These are phyloP conservation scores for Raphidocelis subcapitata DNA, from an alignment of 139 green algal genomes.

Conservation along the genomic window DNA sequence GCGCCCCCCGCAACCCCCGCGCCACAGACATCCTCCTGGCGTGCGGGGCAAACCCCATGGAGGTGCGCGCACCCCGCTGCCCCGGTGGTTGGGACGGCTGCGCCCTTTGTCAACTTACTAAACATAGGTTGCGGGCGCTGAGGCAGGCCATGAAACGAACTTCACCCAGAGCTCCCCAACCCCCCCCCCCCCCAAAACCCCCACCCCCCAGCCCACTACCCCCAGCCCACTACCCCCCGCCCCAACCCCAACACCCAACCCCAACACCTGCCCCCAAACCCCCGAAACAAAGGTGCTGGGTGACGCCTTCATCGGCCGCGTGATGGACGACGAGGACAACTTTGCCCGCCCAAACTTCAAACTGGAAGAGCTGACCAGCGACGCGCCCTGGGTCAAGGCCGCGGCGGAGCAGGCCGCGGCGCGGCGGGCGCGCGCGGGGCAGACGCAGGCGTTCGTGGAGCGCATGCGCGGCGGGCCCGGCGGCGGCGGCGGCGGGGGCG, in stretches of 20 bases:
- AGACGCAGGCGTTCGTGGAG: constrained; percentile 13
- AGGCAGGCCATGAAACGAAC: not conserved
- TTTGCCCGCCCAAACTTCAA: constrained; percentile 77
- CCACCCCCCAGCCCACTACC: not conserved
- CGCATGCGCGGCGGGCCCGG: not conserved
- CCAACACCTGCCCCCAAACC: too few relatives aligned
- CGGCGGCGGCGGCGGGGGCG: constrained; percentile 22
- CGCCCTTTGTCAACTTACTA: not conserved
- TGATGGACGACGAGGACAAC: constrained; percentile 84
- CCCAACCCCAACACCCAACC: not conserved
- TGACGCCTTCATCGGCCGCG: constrained; percentile 80
- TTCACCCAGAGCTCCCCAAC: not conserved
- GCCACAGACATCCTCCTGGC: constrained; percentile 67
- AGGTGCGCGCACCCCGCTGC: constrained; percentile 7
- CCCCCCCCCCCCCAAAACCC: too few relatives aligned
- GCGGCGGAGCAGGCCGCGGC: constrained; percentile 34
- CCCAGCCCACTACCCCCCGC: not conserved
- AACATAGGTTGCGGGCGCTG: not conserved
- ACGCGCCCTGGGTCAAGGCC: constrained; percentile 60
- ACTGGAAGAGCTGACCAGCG: constrained; percentile 59
- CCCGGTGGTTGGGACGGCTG: not conserved
- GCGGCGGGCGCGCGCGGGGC: constrained; percentile 19
- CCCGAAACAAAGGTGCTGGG: constrained; percentile 60
- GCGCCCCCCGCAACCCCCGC: constrained; percentile 65
- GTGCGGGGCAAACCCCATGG: constrained; percentile 72